Percentiles rank a stretch among this genome's conserved stretches.
Conservation (phyloP, 306 rosid species). For the Herpetospermum pedunculosum region DNA sequence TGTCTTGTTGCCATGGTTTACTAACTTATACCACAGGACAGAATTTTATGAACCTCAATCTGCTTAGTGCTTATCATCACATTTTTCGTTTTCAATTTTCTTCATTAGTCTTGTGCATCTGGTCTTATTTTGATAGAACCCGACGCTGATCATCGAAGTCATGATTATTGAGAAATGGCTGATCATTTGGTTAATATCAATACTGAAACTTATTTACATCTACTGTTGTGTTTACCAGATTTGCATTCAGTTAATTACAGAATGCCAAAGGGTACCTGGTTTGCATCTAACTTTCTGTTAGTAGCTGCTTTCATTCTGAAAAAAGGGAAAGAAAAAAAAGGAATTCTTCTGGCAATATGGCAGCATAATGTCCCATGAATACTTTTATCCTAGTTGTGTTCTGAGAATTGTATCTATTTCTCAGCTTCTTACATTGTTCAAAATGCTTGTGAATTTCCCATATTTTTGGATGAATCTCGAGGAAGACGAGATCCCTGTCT, state of each 20-base stretch:
- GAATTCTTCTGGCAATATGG: not conserved
- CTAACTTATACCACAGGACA: conserved; percentile 20
- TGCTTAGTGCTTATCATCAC: not conserved
- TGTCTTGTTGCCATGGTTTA: conserved; percentile 26
- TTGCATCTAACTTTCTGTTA: not conserved
- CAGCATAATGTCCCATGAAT: not conserved
- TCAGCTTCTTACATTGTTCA: not conserved
- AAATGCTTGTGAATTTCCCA: not conserved
- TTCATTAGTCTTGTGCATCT: not conserved
- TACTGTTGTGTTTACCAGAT: not conserved
- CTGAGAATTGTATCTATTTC: not conserved
- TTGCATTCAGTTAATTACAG: not conserved
- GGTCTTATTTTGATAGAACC: not conserved
- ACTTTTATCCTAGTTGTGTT: not conserved
- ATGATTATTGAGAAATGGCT: not conserved
- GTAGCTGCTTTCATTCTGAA: not conserved
- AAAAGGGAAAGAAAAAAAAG: not conserved
- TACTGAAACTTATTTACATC: not conserved
- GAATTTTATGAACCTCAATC: not conserved
- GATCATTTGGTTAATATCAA: not conserved
- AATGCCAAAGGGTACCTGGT: not conserved
- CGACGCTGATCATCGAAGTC: not conserved
- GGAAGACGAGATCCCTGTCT: not conserved
- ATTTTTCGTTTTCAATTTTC: not conserved
- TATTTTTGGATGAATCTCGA: not conserved